Base-by-base conservation (phyloP, 2,329 filamentous ascomycete species). In the Pyricularia grisea region DNA sequence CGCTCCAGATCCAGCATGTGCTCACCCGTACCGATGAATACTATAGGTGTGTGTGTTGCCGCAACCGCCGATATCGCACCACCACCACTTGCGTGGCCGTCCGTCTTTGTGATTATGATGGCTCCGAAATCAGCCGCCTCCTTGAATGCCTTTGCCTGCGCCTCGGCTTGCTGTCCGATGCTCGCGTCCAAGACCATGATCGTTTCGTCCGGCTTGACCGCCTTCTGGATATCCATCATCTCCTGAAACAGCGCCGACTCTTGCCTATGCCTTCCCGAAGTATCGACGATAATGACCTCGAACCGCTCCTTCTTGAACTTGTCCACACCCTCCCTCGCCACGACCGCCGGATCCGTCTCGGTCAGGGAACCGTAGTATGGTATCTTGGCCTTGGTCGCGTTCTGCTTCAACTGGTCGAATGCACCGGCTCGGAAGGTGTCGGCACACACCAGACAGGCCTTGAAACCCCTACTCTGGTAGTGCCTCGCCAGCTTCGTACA, bases 301-400 rank as follows among this genome's bases (percentile, higher is more conserved):
- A 99, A 99, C 66, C 90, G 88, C 82, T 99, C 95, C 84, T 97
- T 98, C 83, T 97, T 97, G 85, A 99, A 99, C 81, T 98, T 96
- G 65, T 97, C 93, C 36, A 99, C 95, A 81, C 95, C 95, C 74
- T 97, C 94, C n/a, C 89, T 87, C 0, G 95, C 94, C 23, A 99
- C 95, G 6, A 93, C 90, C 0, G 94, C 93, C 0, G 95, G 95
- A 76, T 99, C 95, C 9, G 94, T 97, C 81, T 99, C 93, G 2
- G 94, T 99, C 72, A 99, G 84, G 69, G 92, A 97, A 75, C 95
- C 95, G 78, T 96, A 99, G 85, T 99, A 99, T 11, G 95, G 95
- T 68, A 99, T 98, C 83, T 98, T 98, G 67, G 95, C 95, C 80
- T 98, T 99, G 42, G 93, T 98, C 1, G 95, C 95, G 78, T 99